phyloP scores from a whole-genome alignment of 352 stramenopile genomes.

The Poterioochromonas sp. region DNA sequence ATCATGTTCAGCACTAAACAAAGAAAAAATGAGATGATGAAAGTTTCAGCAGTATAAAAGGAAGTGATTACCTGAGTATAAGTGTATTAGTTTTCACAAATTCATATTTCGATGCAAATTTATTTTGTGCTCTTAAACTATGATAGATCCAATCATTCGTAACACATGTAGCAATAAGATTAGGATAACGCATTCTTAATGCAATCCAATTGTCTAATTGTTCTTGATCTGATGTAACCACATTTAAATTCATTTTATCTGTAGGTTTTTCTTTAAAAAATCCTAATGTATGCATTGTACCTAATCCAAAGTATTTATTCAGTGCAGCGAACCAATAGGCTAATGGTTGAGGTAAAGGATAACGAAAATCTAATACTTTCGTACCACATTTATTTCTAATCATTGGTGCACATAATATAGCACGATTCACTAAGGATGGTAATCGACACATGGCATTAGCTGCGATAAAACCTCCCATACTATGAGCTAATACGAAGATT shows the following conservation, averaged over 20 bases:
- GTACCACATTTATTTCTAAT: slow-evolving; percentile 23
- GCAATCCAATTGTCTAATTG: slow-evolving; percentile 4
- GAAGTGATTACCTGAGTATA: slow-evolving; percentile 9
- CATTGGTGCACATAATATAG: slow-evolving; percentile 15
- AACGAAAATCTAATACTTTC: background rate
- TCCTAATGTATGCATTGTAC: background rate
- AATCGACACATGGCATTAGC: slow-evolving; percentile 4
- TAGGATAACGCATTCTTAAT: background rate
- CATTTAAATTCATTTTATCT: slow-evolving; percentile 21
- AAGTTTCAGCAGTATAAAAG: background rate
- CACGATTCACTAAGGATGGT: slow-evolving; percentile 1
- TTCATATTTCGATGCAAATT: slow-evolving; percentile 15
- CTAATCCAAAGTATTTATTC: background rate
- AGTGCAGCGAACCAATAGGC: background rate
- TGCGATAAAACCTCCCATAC: slow-evolving; percentile 9
- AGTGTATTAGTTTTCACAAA: slow-evolving; percentile 25
- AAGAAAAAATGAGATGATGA: background rate
- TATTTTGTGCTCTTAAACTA: background rate
- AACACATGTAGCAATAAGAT: slow-evolving; percentile 19
- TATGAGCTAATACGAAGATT: slow-evolving; percentile 14
- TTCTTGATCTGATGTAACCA: background rate
- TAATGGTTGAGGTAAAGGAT: slow-evolving; percentile 7
- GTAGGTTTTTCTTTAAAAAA: slow-evolving; percentile 31
- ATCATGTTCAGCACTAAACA: slow-evolving; percentile 18
- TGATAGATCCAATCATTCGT: slow-evolving; percentile 31